Evolutionary conservation across 2,329 filamentous ascomycete species (phyloP), one percentile per base, ranked within the genome.

Genomic region (Sclerotinia sclerotiorum): DNA sequence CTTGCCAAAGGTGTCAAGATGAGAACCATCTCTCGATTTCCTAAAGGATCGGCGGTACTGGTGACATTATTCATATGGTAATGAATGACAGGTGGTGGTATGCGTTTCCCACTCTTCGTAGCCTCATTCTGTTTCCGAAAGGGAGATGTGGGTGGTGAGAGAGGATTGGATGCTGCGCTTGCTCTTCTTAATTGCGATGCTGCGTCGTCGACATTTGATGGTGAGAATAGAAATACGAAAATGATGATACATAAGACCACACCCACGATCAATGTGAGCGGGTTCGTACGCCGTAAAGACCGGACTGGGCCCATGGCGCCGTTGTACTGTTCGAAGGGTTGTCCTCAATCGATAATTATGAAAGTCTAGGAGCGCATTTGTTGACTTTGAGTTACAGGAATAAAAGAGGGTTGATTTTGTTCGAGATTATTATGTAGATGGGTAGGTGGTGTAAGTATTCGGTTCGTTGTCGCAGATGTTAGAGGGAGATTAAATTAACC

Each of bases 11-110:
- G 95, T 1, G 95, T 97, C 70, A 99, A 86, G 77, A 99, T 91
- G 67, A 99, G 88, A 69, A 99, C 85, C 64, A 90, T 90, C 82
- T 99, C 95, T 73, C 87, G 83, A 78, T 97, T 95, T 71, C 84
- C 86, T 63, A 93, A 82, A 1, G 95, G 92, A 72, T 91, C 85
- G 64, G 84, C 79, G 27, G 94, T 91, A 69, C 92, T 92, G 55
- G 94, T 97, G 74, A 98, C 87, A 80, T 94, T 94, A 84, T 98
- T 98, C 81, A 99, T 90, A 79, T 96, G 88, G 83, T 97, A 98
- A 79, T 92, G 93, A 49, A 92, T 87, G 58, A 99, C 94, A 11
- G 94, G 94, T 66, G 94, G 93, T 61, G 93, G 90, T 55, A 84
- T 82, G 67, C 80, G 77, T 73, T 80, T 84, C 69, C 78, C 84